Conservation (phyloP, 2,329 filamentous ascomycete genomes). For the Alternaria atra region DNA sequence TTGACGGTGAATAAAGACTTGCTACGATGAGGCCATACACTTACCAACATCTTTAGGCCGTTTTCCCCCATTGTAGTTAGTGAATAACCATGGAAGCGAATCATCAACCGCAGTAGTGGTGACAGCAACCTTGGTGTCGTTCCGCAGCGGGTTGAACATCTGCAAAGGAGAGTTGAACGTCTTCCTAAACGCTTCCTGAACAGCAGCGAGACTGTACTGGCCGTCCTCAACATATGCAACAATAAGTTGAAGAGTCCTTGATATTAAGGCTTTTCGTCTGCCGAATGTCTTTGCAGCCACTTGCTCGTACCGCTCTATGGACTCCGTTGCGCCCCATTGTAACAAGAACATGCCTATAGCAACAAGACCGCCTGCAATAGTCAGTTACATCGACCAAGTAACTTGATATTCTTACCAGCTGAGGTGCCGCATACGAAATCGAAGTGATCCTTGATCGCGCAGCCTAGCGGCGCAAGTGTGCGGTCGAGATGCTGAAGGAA, state of each 20-base stretch:
- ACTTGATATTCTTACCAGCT: conserved; percentile 9
- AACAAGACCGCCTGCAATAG: conserved; percentile 37
- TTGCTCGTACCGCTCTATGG: conserved; percentile 31
- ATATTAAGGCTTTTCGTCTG: conserved; percentile 14
- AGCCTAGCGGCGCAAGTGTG: conserved; percentile 8
- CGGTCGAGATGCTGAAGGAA: conserved; percentile 23
- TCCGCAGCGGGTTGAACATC: conserved; percentile 40
- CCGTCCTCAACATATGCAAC: conserved; percentile 36
- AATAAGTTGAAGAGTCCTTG: conserved; percentile 24
- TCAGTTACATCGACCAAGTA: neutral
- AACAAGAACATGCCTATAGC: conserved; percentile 40
- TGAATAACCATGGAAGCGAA: conserved; percentile 31
- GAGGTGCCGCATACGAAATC: conserved; percentile 21
- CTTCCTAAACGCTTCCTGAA: conserved; percentile 35
- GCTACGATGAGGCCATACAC: neutral
- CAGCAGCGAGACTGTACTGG: conserved; percentile 32
- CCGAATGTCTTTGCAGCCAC: conserved; percentile 36
- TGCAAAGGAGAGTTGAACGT: conserved; percentile 18
- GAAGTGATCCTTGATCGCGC: conserved; percentile 15
- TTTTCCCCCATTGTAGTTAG: conserved; percentile 40
- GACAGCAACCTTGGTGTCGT: conserved; percentile 40
- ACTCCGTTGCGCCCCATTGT: conserved; percentile 29
- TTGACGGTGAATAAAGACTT: neutral
- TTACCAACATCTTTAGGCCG: conserved; percentile 8
- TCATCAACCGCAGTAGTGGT: conserved; percentile 36